These are phyloP conservation scores for Torrubiella hemipterigena DNA, from an alignment of 2,329 filamentous ascomycete genomes.

Conservation along the genomic window DNA sequence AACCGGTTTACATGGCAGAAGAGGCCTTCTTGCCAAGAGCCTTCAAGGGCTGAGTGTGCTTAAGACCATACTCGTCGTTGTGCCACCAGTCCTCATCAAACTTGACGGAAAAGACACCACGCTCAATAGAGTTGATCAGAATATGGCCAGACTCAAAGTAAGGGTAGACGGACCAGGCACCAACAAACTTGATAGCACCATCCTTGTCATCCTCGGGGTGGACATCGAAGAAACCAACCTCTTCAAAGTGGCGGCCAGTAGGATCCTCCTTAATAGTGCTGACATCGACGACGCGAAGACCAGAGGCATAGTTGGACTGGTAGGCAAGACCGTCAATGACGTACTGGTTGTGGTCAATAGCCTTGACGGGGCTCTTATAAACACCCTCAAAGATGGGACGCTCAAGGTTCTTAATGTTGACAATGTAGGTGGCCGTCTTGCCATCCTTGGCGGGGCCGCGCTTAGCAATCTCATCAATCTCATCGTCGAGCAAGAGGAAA, in stretches of 20 bases:
- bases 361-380: slow-evolving; percentile 26
- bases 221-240: slow-evolving; percentile 37
- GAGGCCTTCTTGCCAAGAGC: too few relatives aligned
- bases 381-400: slow-evolving; percentile 28
- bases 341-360: slow-evolving; percentile 38
- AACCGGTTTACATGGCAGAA: too few relatives aligned
- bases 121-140: slow-evolving; percentile 39
- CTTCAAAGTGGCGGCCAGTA: slow-evolving; percentile 30
- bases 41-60: too few relatives aligned
- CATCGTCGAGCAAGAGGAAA: slow-evolving; percentile 39
- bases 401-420: slow-evolving; percentile 31
- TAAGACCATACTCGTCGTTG: too few relatives aligned
- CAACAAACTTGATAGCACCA: slow-evolving; percentile 26
- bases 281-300: slow-evolving; percentile 28
- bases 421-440: slow-evolving; percentile 37
- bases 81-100: too few relatives aligned
- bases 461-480: slow-evolving; percentile 34
- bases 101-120: slow-evolving; percentile 36
- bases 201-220: slow-evolving; percentile 36
- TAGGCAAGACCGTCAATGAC: slow-evolving; percentile 30
- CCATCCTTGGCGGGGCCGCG: slow-evolving; percentile 27
- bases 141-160: slow-evolving; percentile 36
- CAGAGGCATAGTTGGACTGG: slow-evolving; percentile 38
- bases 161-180: slow-evolving; percentile 36
- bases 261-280: slow-evolving; percentile 25